Evolutionary conservation across 495 filamentous ascomycete species (phyloP), one percentile per base, ranked within the genome.

Genomic region (Xylaria nigripes): DNA sequence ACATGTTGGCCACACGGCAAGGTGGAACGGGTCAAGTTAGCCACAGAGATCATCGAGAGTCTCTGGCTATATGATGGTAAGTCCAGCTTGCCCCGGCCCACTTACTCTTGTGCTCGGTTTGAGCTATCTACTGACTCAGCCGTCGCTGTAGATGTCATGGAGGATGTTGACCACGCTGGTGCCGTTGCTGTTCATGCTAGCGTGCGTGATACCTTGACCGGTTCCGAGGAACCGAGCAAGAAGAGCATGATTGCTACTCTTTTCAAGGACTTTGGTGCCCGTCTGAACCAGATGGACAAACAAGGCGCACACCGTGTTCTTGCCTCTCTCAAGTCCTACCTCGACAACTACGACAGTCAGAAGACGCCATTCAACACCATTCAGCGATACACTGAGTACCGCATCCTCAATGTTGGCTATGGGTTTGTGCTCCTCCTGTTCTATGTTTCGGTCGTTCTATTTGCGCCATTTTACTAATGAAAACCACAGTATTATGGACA

Each of bases 1-100:
- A 48, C 25, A 18, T 55, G 44, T 27, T 55, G 53, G 53, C 45
- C 53, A 7, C 49, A 55, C 16, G 53, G 53, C 21, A 55, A 55
- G 53, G 45, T 38, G 38, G 53, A 55, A 21, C 24, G 53, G 36
- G 53, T 55, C 8, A 55, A 55, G 53, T 18, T 55, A n/a, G 53
- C 53, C 8, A 55, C 53, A 5, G 53, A 55, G 46, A 55, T 55
- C 27, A 55, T 55, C n/a, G 53, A 55, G 27, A 55, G 53, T 24
- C 15, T 55, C 6, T 55, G 53, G 53, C n/a, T 55, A 29, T 55
- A 55, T 22, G 53, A 55, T 50, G 53, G 53, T 55, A 50, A 55
- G 53, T 9, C 19, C 22, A 23, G 30, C 16, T 9, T 6, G 4
- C 3, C 18, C 10, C 2, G 18, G 2, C 16, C 36, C 4, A 40